Percentiles rank a stretch among this genome's conserved stretches.
These are phyloP conservation scores for Cyamopsis tetragonoloba DNA, from an alignment of 306 rosid species.

Conservation along the genomic window DNA sequence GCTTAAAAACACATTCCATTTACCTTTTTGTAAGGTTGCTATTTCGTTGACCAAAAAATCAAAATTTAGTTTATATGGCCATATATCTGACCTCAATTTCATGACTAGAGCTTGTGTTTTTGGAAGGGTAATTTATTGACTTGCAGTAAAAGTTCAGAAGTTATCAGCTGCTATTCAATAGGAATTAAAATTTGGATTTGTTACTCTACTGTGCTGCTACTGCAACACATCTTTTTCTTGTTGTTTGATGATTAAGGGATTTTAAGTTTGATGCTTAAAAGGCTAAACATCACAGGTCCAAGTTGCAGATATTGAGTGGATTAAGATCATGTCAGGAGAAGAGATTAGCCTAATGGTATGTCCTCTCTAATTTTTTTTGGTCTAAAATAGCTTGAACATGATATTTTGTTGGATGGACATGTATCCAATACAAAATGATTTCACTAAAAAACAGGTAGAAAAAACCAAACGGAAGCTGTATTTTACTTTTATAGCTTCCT, in stretches of 20 bases:
- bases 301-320: conserved; percentile 93
- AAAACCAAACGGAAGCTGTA: conserved; percentile 2
- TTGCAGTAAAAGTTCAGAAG: conserved; percentile 1
- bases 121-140: background rate
- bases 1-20: background rate
- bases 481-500: background rate
- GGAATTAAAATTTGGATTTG: background rate
- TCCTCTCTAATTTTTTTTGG: conserved; percentile 13
- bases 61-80: background rate
- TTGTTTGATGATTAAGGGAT: conserved; percentile 13
- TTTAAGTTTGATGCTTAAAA: conserved; percentile 8
- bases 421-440: background rate
- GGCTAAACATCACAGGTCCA: conserved; percentile 58
- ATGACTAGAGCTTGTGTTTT: background rate
- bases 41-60: background rate
- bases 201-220: background rate
- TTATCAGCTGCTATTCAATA: background rate
- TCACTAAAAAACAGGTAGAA: background rate
- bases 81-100: conserved; percentile 5
- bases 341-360: conserved; percentile 79
- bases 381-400: conserved; percentile 5
- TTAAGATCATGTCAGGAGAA: conserved; percentile 61
- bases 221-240: conserved; percentile 10
- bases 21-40: background rate
- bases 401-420: background rate